A percentile compares a stretch with the other conserved stretches of the same genome.
phyloP scores from a whole-genome alignment of 208 protist species.

The Leishmania arabica region DNA sequence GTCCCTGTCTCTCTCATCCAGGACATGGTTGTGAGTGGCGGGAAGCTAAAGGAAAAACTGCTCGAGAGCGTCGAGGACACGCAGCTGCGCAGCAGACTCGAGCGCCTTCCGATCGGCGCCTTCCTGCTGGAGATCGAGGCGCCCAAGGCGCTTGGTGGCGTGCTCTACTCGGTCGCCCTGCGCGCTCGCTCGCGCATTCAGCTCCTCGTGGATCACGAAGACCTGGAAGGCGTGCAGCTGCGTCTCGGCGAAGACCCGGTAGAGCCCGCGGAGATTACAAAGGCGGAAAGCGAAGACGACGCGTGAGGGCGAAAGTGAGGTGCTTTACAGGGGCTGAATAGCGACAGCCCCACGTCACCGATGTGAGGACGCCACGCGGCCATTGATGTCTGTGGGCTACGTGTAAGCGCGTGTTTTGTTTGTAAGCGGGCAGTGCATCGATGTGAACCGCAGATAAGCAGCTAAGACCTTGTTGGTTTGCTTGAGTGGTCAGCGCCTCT shows the following conservation, averaged over 20 bases:
- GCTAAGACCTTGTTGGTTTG: neutral
- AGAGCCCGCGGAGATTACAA: neutral
- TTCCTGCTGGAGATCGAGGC: constrained; percentile 59
- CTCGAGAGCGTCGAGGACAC: constrained; percentile 62
- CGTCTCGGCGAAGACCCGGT: constrained; percentile 52
- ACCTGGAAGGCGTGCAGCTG: constrained; percentile 78
- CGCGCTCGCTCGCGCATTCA: constrained; percentile 72
- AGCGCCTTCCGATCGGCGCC: constrained; percentile 59
- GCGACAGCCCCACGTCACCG: neutral
- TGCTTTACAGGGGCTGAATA: neutral
- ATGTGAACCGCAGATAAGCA: neutral
- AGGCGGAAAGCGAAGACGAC: neutral
- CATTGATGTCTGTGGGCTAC: neutral
- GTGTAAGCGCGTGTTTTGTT: neutral
- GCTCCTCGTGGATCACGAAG: constrained; percentile 82
- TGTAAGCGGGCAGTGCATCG: neutral
- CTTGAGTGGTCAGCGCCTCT: neutral
- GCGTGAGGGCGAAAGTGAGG: neutral
- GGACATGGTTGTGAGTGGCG: constrained; percentile 46
- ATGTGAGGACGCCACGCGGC: neutral
- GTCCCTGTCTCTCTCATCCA: constrained; percentile 58
- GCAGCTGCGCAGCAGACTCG: constrained; percentile 38
- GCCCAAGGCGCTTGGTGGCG: constrained; percentile 31
- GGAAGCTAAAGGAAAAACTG: constrained; percentile 68
- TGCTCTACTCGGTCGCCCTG: constrained; percentile 68